These are phyloP conservation scores for Pseudogymnoascus sp. DNA, from an alignment of 2,329 filamentous ascomycete species.

Conservation along the genomic window DNA sequence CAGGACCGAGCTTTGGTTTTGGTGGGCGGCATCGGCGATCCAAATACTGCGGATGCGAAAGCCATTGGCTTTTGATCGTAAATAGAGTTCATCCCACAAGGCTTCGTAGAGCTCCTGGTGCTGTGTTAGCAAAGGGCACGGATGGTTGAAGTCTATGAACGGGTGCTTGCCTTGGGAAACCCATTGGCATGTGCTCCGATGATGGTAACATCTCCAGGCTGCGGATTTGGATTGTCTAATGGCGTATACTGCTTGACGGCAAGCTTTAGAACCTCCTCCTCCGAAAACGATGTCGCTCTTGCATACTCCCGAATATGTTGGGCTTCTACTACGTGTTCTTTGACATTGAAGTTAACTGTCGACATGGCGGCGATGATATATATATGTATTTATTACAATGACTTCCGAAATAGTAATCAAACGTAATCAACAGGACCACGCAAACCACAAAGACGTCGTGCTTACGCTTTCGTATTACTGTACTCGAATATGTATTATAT, in stretches of 20 bases:
- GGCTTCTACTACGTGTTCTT: constrained; percentile 64
- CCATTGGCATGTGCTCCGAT: constrained; percentile 85
- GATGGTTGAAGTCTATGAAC: constrained; percentile 7
- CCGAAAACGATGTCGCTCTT: constrained; percentile 59
- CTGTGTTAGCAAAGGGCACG: background rate
- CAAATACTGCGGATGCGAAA: constrained; percentile 74
- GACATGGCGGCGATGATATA: constrained; percentile 13
- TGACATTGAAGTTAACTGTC: constrained; percentile 48
- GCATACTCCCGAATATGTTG: constrained; percentile 79
- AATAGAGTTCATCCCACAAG: constrained; percentile 75
- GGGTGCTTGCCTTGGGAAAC: constrained; percentile 65
- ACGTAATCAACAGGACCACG: background rate
- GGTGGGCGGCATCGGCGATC: constrained; percentile 83
- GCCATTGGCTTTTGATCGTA: constrained; percentile 46
- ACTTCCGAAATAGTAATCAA: background rate
- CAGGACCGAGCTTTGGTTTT: constrained; percentile 69
- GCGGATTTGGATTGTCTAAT: constrained; percentile 56
- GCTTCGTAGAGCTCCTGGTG: constrained; percentile 81
- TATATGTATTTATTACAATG: background rate
- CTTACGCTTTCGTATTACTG: background rate
- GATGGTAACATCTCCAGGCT: constrained; percentile 73
- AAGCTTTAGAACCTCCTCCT: constrained; percentile 67
- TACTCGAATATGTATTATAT: background rate
- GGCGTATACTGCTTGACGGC: constrained; percentile 86
- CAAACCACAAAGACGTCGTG: background rate